phyloP scores from a whole-genome alignment of 805 yeast species.

The Sugiyamaella americana region DNA sequence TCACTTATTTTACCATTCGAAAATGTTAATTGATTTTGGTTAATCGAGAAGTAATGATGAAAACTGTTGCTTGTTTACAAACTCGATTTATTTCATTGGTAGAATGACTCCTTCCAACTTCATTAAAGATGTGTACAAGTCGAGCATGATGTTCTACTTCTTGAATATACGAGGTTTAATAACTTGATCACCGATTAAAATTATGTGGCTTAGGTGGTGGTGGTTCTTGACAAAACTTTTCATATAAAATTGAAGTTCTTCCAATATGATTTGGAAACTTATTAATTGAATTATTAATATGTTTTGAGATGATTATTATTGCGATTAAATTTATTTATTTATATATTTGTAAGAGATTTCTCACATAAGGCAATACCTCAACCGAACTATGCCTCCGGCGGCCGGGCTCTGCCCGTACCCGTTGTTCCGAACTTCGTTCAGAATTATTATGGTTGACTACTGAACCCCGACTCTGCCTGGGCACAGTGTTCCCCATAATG shows the following conservation, averaged over 20 bases:
- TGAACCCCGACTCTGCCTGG: too few relatives aligned
- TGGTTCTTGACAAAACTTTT: neutral
- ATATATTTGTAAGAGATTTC: too few relatives aligned
- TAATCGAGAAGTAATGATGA: neutral
- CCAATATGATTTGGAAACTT: neutral
- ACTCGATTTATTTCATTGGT: neutral
- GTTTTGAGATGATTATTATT: too few relatives aligned
- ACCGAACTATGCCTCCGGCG: too few relatives aligned
- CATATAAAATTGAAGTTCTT: neutral
- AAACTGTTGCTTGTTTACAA: neutral
- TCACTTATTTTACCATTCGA: neutral
- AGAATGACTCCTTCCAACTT: neutral
- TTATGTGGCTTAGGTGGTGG: conserved; percentile 1
- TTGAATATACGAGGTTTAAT: neutral
- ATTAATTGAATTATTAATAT: neutral
- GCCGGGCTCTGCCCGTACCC: too few relatives aligned
- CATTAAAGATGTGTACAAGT: neutral
- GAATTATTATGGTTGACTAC: too few relatives aligned
- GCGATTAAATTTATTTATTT: too few relatives aligned
- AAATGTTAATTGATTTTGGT: neutral
- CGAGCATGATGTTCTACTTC: neutral
- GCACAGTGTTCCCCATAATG: too few relatives aligned
- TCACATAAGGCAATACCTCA: too few relatives aligned
- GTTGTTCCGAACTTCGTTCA: too few relatives aligned
- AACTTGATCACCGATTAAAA: neutral